phyloP scores from a whole-genome alignment of 2,329 filamentous ascomycete genomes.

The Camptophora hylomeconis region DNA sequence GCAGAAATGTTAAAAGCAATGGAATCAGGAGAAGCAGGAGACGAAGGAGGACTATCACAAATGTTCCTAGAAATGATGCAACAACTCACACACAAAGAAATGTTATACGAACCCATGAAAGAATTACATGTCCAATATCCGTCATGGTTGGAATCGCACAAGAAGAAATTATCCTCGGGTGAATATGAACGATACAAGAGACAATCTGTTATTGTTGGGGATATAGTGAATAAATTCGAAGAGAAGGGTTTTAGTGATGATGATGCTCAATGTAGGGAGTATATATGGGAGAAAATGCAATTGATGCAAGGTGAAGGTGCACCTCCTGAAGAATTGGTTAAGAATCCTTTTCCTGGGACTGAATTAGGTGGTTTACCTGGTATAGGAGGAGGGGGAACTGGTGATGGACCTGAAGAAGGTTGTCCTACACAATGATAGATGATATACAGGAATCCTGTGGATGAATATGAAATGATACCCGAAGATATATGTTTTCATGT shows the following conservation, averaged over 20 bases:
- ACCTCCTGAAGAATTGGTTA: slow-evolving; percentile 75
- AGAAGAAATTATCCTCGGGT: slow-evolving; percentile 46
- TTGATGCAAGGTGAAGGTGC: slow-evolving; percentile 98
- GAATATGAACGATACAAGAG: slow-evolving; percentile 70
- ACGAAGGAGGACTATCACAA: slow-evolving; percentile 82
- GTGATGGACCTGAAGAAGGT: slow-evolving; percentile 44
- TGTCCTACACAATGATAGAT: slow-evolving; percentile 48
- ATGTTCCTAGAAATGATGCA: slow-evolving; percentile 98
- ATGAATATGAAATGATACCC: too few species aligned
- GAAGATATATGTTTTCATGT: too few species aligned
- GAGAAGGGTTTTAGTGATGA: slow-evolving; percentile 67
- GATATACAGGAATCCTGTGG: too few species aligned
- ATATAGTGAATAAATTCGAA: slow-evolving; percentile 87
- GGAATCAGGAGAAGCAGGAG: slow-evolving; percentile 45
- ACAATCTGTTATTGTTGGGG: slow-evolving; percentile 64
- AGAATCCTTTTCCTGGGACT: slow-evolving; percentile 48
- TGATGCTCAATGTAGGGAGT: slow-evolving; percentile 69
- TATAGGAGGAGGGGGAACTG: slow-evolving; percentile 62
- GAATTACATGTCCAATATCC: slow-evolving; percentile 90
- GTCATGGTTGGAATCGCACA: slow-evolving; percentile 71
- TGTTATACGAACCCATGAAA: slow-evolving; percentile 97
- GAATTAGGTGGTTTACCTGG: slow-evolving; percentile 10
- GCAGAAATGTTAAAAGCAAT: slow-evolving; percentile 88
- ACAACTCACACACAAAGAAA: slow-evolving; percentile 95
- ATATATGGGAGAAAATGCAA: slow-evolving; percentile 95